Conservation (phyloP, 805 yeast genomes). For the Torulaspora delbrueckii region DNA sequence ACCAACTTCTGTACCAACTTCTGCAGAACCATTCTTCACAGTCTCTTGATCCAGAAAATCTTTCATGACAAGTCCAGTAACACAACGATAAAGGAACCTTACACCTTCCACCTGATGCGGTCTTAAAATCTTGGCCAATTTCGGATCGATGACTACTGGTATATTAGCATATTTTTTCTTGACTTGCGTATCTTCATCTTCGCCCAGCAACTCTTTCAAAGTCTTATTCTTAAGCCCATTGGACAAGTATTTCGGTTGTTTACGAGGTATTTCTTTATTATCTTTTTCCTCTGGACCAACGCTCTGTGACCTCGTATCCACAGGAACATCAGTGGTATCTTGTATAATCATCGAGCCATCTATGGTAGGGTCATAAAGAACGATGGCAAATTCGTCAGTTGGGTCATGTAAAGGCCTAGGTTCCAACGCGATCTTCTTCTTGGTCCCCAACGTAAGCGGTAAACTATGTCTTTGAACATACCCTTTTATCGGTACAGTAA, state of each 20-base stretch:
- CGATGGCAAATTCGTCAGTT: slow-evolving; percentile 86
- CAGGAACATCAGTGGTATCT: slow-evolving; percentile 12
- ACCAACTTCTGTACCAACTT: background rate
- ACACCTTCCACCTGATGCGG: slow-evolving; percentile 98
- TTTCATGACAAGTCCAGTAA: slow-evolving; percentile 67
- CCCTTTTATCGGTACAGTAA: slow-evolving; percentile 56
- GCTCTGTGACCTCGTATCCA: slow-evolving; percentile 1
- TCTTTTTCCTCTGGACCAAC: slow-evolving; percentile 9
- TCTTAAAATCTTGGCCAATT: slow-evolving; percentile 71
- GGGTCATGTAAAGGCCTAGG: slow-evolving; percentile 97
- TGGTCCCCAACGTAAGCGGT: slow-evolving; percentile 84
- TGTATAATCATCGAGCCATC: slow-evolving; percentile 45
- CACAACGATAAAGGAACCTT: slow-evolving; percentile 81
- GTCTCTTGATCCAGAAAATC: slow-evolving; percentile 31
- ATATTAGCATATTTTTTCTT: slow-evolving; percentile 65
- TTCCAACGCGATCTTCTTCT: slow-evolving; percentile 60
- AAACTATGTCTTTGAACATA: slow-evolving; percentile 39
- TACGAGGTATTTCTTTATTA: slow-evolving; percentile 10
- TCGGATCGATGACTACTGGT: slow-evolving; percentile 94
- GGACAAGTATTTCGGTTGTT: slow-evolving; percentile 30
- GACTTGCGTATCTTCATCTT: slow-evolving; percentile 46
- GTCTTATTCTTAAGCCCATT: slow-evolving; percentile 48
- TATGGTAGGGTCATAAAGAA: slow-evolving; percentile 89
- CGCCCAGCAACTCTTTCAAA: slow-evolving; percentile 75
- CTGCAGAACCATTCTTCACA: slow-evolving; percentile 11